Conservation (phyloP, 805 yeast species). For the Clavispora santaluciae region DNA sequence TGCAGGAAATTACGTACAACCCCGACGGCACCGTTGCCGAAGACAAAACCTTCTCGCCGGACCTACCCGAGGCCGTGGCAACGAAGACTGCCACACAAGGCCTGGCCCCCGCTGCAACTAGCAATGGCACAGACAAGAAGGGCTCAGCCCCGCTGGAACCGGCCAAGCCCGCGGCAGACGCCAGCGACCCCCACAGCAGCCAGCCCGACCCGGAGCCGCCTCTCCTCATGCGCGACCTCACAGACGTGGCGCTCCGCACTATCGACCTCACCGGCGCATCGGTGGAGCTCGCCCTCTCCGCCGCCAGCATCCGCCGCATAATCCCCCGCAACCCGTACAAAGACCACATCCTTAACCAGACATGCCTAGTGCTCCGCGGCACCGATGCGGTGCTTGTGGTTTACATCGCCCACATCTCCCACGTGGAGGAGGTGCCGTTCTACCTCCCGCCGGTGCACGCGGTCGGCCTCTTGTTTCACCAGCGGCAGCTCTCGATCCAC, state of each 20-base stretch:
- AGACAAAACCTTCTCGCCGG: conserved; percentile 18
- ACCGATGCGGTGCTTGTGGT: conserved; percentile 50
- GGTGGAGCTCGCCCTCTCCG: conserved; percentile 27
- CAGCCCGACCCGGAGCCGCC: conserved; percentile 6
- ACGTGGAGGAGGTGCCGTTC: conserved; percentile 65
- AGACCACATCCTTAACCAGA: conserved; percentile 79
- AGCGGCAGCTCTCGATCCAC: conserved; percentile 58
- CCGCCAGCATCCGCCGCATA: conserved; percentile 70
- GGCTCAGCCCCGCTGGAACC: too few relatives aligned
- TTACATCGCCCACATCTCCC: conserved; percentile 71
- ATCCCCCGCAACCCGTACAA: conserved; percentile 90
- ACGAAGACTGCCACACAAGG: too few relatives aligned
- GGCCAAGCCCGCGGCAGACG: conserved; percentile 4
- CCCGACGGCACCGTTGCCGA: conserved; percentile 22
- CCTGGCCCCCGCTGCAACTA: too few relatives aligned
- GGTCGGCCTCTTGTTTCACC: conserved; percentile 61
- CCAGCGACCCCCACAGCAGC: too few relatives aligned
- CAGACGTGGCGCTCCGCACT: conserved; percentile 27
- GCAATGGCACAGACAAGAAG: too few relatives aligned
- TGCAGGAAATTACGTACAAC: conserved; percentile 46
- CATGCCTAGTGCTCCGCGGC: conserved; percentile 54
- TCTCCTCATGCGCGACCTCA: conserved; percentile 29
- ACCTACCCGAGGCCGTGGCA: conserved; percentile 28
- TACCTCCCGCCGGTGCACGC: conserved; percentile 84
- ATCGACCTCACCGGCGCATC: conserved; percentile 19